A percentile compares a stretch with the other conserved stretches of the same genome.
Conservation (phyloP, 176 grass and related monocot species). For the Tillandsia fasciculata region DNA sequence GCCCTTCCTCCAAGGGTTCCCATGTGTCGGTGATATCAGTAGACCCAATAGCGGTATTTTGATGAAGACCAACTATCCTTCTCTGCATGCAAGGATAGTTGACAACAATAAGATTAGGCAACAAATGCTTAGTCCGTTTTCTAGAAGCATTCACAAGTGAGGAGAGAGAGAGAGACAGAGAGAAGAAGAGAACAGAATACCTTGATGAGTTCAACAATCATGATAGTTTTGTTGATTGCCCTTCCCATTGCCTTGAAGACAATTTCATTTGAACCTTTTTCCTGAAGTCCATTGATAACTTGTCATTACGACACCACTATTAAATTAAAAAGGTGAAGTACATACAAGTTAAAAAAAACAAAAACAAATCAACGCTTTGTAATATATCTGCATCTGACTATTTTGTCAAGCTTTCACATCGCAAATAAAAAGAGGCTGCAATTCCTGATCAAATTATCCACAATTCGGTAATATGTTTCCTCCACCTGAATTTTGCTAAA, state of each 20-base stretch:
- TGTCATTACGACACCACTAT: constrained; percentile 28
- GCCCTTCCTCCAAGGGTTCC: constrained; percentile 97
- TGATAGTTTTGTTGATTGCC: constrained; percentile 97
- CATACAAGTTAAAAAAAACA: background rate
- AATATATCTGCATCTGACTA: background rate
- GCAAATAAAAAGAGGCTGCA: no score
- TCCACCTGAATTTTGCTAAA: no score
- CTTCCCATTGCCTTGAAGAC: constrained; percentile 98
- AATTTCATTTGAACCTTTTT: constrained; percentile 87
- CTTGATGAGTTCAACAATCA: constrained; percentile 97
- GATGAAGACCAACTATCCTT: constrained; percentile 94
- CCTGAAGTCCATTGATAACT: constrained; percentile 26
- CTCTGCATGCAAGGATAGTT: constrained; percentile 37
- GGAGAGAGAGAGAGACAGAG: background rate
- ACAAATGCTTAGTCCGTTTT: background rate
- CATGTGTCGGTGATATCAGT: constrained; percentile 97
- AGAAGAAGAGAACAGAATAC: constrained; percentile 24
- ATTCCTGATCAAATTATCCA: no score
- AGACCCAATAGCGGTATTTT: constrained; percentile 69
- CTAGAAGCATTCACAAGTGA: background rate
- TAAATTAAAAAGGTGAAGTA: background rate
- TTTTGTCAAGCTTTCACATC: no score
- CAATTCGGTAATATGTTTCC: no score
- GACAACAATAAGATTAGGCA: background rate
- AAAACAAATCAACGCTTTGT: background rate